phyloP scores from a whole-genome alignment of 768 basidiomycete genomes.

The Pisolithus microcarpus region DNA sequence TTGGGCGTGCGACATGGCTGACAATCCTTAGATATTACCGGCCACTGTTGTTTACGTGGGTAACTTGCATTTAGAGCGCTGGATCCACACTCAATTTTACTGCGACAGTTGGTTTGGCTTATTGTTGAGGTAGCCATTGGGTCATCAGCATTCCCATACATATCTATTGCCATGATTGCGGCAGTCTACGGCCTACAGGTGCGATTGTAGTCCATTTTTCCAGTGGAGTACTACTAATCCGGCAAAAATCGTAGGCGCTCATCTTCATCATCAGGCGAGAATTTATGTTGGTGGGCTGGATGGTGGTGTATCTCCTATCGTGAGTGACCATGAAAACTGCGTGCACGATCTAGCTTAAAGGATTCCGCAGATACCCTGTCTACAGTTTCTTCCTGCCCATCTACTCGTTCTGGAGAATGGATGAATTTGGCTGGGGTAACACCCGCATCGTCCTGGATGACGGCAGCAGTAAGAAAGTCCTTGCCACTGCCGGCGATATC shows the following conservation, averaged over 20 bases:
- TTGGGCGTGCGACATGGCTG: not conserved
- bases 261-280: slow-evolving; percentile 70
- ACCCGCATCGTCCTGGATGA: slow-evolving; percentile 62
- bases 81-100: slow-evolving; percentile 8
- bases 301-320: slow-evolving; percentile 64
- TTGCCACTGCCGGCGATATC: slow-evolving; percentile 49
- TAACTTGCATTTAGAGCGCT: not conserved
- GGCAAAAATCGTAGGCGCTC: slow-evolving; percentile 32
- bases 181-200: slow-evolving; percentile 67
- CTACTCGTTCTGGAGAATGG: slow-evolving; percentile 74
- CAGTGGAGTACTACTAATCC: not conserved
- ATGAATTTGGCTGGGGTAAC: slow-evolving; percentile 65
- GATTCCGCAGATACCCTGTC: slow-evolving; percentile 45
- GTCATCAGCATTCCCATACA: slow-evolving; percentile 47
- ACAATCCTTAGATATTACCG: slow-evolving; percentile 40
- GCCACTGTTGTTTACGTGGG: slow-evolving; percentile 57
- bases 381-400: slow-evolving; percentile 64
- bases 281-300: slow-evolving; percentile 71
- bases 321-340: slow-evolving; percentile 26
- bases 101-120: slow-evolving; percentile 47
- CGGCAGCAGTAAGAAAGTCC: slow-evolving; percentile 57
- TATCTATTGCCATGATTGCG: slow-evolving; percentile 61
- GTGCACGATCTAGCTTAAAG: slow-evolving; percentile 1
- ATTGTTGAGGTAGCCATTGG: slow-evolving; percentile 50
- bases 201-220: not conserved